phyloP scores from a whole-genome alignment of 108 stramenopile species.

The Cyclotella sp. region DNA sequence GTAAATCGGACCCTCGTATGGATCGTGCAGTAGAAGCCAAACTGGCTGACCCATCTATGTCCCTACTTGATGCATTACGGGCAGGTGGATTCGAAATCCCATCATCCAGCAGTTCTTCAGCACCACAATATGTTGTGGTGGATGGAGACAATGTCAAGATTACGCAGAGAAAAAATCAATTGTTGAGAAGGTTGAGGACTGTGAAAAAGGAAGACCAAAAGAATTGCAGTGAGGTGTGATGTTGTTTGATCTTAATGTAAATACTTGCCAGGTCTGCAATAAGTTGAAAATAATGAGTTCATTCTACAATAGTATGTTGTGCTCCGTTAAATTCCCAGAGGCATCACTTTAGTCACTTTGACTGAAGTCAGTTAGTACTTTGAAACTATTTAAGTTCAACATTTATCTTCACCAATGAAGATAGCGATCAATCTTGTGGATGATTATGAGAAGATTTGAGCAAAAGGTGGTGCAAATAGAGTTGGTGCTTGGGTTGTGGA shows the following conservation, averaged over 20 bases:
- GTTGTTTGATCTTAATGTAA: background rate
- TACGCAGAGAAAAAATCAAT: conserved; percentile 84
- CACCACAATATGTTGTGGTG: conserved; percentile 30
- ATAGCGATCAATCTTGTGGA: too few species aligned
- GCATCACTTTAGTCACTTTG: too few species aligned
- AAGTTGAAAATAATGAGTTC: too few species aligned
- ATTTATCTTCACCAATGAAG: too few species aligned
- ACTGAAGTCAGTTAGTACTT: too few species aligned
- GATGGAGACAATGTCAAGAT: conserved; percentile 78
- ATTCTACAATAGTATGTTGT: too few species aligned
- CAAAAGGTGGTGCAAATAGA: too few species aligned
- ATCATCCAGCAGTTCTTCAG: conserved; percentile 50
- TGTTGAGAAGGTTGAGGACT: conserved; percentile 70
- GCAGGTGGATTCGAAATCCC: conserved; percentile 80
- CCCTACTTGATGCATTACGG: conserved; percentile 69
- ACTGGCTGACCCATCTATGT: conserved; percentile 63
- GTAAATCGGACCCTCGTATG: conserved; percentile 80
- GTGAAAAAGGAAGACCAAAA: conserved; percentile 50
- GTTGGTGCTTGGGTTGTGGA: too few species aligned
- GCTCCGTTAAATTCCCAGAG: too few species aligned
- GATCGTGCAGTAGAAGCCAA: conserved; percentile 79
- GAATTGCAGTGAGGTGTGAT: background rate
- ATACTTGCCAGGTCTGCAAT: too few species aligned
- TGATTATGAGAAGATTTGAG: too few species aligned
- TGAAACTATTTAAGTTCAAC: too few species aligned